Percentiles rank a stretch among this genome's conserved stretches.
Evolutionary conservation across 495 filamentous ascomycete genomes (phyloP).

Genomic region (Podospora anserina): DNA sequence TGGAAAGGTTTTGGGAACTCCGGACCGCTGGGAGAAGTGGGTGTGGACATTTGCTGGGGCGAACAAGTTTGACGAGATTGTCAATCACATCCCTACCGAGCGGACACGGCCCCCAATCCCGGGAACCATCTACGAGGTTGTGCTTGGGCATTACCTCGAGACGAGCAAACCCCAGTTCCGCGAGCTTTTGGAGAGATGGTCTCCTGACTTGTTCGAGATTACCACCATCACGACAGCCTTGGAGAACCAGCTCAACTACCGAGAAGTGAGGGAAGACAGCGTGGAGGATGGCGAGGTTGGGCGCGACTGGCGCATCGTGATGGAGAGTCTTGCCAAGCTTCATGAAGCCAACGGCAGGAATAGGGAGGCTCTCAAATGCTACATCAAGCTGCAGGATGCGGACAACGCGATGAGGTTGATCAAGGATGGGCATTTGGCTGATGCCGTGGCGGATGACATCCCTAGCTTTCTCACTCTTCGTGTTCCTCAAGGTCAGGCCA

Average conservation of each 20-base stretch:
- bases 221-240: conserved; percentile 65
- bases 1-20: conserved; percentile 73
- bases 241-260: conserved; percentile 66
- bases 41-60: conserved; percentile 84
- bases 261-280: conserved; percentile 65
- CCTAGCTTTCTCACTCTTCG: conserved; percentile 82
- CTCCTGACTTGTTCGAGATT: conserved; percentile 77
- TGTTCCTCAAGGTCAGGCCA: conserved; percentile 69
- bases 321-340: conserved; percentile 77
- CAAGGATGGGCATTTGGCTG: conserved; percentile 75
- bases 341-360: conserved; percentile 75
- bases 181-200: conserved; percentile 80
- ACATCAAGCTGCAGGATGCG: conserved; percentile 86
- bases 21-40: conserved; percentile 90
- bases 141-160: conserved; percentile 80
- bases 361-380: conserved; percentile 79
- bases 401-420: conserved; percentile 85
- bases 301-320: conserved; percentile 80
- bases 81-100: conserved; percentile 71
- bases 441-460: conserved; percentile 83
- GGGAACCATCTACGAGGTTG: conserved; percentile 76
- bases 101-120: conserved; percentile 75
- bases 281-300: conserved; percentile 61
- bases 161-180: conserved; percentile 64
- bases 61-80: conserved; percentile 83